phyloP scores from a whole-genome alignment of 352 stramenopile genomes.

The Phytopythium aichiense region DNA sequence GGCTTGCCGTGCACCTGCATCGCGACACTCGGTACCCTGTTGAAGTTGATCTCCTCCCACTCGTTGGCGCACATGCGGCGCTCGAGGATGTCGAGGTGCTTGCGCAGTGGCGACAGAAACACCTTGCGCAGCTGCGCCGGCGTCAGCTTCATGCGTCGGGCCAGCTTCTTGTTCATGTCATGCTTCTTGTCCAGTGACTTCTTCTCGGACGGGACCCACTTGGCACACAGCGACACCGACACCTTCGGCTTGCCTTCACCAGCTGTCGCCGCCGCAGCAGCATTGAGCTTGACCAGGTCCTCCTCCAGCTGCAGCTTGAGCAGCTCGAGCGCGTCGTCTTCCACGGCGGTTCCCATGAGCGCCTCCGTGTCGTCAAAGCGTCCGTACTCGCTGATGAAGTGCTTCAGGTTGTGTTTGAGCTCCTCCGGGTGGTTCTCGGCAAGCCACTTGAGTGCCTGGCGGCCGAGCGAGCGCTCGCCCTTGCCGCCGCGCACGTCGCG shows the following conservation, averaged over 20 bases:
- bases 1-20: slow-evolving; percentile 48
- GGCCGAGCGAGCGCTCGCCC: slow-evolving; percentile 36
- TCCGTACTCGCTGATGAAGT: slow-evolving; percentile 38
- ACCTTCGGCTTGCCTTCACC: background rate
- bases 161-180: slow-evolving; percentile 48
- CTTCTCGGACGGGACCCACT: slow-evolving; percentile 58
- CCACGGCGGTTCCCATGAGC: slow-evolving; percentile 35
- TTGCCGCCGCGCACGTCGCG: slow-evolving; percentile 47
- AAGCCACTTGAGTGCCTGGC: slow-evolving; percentile 33
- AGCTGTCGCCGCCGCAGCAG: background rate
- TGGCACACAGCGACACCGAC: slow-evolving; percentile 41
- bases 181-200: slow-evolving; percentile 50
- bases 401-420: slow-evolving; percentile 41
- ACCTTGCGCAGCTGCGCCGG: slow-evolving; percentile 35
- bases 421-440: slow-evolving; percentile 23
- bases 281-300: slow-evolving; percentile 24
- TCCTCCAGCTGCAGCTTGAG: slow-evolving; percentile 25
- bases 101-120: slow-evolving; percentile 40
- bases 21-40: slow-evolving; percentile 34
- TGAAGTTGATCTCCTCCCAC: slow-evolving; percentile 41
- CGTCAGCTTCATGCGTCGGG: slow-evolving; percentile 35
- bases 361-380: slow-evolving; percentile 44
- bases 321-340: slow-evolving; percentile 36
- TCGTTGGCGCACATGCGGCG: slow-evolving; percentile 43
- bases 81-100: slow-evolving; percentile 37